Percentiles rank a stretch among this genome's conserved stretches.
Conservation (phyloP, 257 asterid genomes). For the Fraxinus americana region DNA sequence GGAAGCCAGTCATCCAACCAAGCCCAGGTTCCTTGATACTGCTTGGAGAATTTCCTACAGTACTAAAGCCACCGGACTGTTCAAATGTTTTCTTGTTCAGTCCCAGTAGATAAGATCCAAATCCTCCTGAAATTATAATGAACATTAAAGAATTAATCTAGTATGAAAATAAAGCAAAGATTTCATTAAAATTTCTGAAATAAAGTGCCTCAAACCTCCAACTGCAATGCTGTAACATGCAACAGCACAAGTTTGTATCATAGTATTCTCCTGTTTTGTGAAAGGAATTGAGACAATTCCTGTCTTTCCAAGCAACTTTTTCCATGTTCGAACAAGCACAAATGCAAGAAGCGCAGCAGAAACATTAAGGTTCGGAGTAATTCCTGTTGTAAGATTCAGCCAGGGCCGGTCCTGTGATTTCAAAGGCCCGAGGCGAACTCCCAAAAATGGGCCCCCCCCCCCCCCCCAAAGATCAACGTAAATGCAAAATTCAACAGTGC, state of each 20-base stretch:
- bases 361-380: constrained; percentile 77
- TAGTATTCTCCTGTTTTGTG: constrained; percentile 84
- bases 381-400: constrained; percentile 86
- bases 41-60: constrained; percentile 60
- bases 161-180: neutral
- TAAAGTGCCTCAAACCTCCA: constrained; percentile 48
- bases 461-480: no score
- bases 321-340: constrained; percentile 62
- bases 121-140: constrained; percentile 58
- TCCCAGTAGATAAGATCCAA: constrained; percentile 79
- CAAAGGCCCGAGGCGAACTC: no score
- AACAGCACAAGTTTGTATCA: constrained; percentile 90
- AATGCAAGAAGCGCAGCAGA: constrained; percentile 84
- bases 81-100: constrained; percentile 76
- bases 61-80: constrained; percentile 55
- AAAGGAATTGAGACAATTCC: constrained; percentile 65
- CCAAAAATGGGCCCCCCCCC: no score
- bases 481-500: no score
- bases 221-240: constrained; percentile 84
- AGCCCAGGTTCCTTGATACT: no score
- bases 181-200: neutral
- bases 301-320: constrained; percentile 39
- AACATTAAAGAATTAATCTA: neutral
- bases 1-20: constrained; percentile 85
- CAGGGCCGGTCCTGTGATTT: no score